A percentile compares a stretch with the other conserved stretches of the same genome.
Evolutionary conservation across 164 flowering plant genomes (phyloP).

Genomic region (Macadamia tetraphylla): DNA sequence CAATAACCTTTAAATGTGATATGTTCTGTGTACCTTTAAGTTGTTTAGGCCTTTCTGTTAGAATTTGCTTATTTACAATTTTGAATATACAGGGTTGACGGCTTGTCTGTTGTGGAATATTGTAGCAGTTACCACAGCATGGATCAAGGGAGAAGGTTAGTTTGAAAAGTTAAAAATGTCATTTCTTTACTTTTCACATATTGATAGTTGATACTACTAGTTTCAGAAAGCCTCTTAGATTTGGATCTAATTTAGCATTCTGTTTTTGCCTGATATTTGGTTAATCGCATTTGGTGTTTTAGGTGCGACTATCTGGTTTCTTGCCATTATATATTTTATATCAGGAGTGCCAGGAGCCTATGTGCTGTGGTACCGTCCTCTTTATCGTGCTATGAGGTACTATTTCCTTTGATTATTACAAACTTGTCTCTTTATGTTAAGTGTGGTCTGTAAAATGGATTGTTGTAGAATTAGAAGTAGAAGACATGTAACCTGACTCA

Average conservation of each 20-base stretch:
- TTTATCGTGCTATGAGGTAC: constrained; percentile 96
- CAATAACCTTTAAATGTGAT: too few relatives aligned
- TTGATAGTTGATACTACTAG: background rate
- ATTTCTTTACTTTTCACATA: background rate
- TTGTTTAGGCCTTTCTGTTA: background rate
- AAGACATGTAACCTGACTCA: background rate
- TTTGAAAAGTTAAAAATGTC: constrained; percentile 6
- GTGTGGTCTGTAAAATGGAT: background rate
- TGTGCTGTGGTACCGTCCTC: constrained; percentile 96
- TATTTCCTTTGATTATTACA: background rate
- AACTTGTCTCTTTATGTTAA: background rate
- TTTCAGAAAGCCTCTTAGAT: background rate
- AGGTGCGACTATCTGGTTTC: constrained; percentile 91
- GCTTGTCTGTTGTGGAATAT: constrained; percentile 82
- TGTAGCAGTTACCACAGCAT: constrained; percentile 78
- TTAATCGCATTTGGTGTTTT: constrained; percentile 9
- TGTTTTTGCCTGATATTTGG: constrained; percentile 3
- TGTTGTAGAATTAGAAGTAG: background rate
- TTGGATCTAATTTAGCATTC: background rate
- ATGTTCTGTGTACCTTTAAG: too few relatives aligned
- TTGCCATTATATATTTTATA: constrained; percentile 90
- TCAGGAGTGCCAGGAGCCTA: constrained; percentile 94
- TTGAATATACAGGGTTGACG: constrained; percentile 20
- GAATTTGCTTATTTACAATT: background rate
- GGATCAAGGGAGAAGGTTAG: constrained; percentile 88